Percentiles rank a stretch among this genome's conserved stretches.
These are phyloP conservation scores for Cladosporium cucumerinum DNA, from an alignment of 2,329 filamentous ascomycete genomes.

Conservation along the genomic window DNA sequence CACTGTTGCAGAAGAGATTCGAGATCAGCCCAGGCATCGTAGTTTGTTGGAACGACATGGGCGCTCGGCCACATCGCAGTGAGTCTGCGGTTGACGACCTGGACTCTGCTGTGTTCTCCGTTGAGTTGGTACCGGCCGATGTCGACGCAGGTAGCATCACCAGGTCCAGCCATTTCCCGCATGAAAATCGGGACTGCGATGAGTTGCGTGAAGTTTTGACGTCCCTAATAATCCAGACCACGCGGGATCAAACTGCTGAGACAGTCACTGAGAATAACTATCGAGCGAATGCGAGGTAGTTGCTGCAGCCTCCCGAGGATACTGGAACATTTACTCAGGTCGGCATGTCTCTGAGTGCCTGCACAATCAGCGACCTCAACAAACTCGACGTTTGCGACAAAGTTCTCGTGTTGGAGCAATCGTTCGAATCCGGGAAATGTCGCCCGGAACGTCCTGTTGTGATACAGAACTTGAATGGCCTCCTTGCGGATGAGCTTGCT, in stretches of 20 bases:
- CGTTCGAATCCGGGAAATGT: background rate
- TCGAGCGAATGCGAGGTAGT: conserved; percentile 8
- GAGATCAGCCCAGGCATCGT: conserved; percentile 1
- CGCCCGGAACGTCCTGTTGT: conserved; percentile 9
- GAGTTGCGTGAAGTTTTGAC: background rate
- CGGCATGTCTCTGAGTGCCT: background rate
- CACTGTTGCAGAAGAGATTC: background rate
- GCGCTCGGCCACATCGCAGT: conserved; percentile 17
- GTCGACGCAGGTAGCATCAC: background rate
- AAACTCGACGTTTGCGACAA: background rate
- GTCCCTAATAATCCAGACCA: background rate
- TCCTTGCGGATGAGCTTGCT: conserved; percentile 18
- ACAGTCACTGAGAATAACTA: conserved; percentile 13
- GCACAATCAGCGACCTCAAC: conserved; percentile 1
- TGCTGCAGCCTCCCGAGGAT: background rate
- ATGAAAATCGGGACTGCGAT: background rate
- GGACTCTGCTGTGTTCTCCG: conserved; percentile 6
- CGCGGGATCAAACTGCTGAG: background rate
- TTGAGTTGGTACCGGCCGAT: conserved; percentile 5
- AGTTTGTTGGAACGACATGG: conserved; percentile 4
- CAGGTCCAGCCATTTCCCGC: background rate
- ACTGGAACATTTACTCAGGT: background rate
- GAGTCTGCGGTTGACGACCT: conserved; percentile 14
- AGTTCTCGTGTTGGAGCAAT: background rate
- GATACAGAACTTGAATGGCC: conserved; percentile 17